Evolutionary conservation across 2,329 filamentous ascomycete species (phyloP).

Genomic region (Nannizziopsis barbatae): DNA sequence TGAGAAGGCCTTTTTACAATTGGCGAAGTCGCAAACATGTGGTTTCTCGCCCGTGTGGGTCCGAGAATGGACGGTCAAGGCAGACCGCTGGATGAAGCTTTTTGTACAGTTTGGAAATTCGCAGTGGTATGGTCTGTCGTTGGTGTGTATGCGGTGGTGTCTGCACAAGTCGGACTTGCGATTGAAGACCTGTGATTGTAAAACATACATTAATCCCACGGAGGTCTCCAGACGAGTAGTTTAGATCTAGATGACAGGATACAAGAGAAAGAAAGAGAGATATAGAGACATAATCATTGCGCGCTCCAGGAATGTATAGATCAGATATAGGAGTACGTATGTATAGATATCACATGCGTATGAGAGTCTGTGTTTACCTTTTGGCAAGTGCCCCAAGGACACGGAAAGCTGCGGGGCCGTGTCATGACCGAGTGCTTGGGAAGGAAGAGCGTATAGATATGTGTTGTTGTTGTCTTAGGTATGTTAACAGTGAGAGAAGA

Average conservation of each 20-base stretch:
- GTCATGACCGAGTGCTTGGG: constrained; percentile 23
- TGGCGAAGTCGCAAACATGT: constrained; percentile 34
- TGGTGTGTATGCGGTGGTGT: constrained; percentile 40
- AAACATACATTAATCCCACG: background rate
- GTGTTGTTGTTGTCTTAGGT: background rate
- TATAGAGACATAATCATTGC: too few species aligned
- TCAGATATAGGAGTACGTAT: too few species aligned
- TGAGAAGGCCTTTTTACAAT: constrained; percentile 36
- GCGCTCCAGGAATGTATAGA: too few species aligned
- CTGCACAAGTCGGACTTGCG: constrained; percentile 39
- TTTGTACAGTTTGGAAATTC: constrained; percentile 36
- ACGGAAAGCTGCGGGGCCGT: constrained; percentile 35
- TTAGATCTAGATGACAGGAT: background rate
- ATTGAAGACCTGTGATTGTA: constrained; percentile 34
- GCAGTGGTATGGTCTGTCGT: constrained; percentile 39
- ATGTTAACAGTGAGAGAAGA: background rate
- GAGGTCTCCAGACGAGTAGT: constrained; percentile 2
- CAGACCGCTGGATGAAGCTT: constrained; percentile 40
- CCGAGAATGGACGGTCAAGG: constrained; percentile 37
- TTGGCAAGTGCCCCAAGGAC: constrained; percentile 34
- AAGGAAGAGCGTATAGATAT: too few species aligned
- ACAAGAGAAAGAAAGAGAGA: background rate
- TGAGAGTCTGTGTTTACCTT: constrained; percentile 26
- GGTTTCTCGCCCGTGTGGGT: constrained; percentile 38
- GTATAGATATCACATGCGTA: too few species aligned